Percentiles rank a stretch among this genome's conserved stretches.
These are phyloP conservation scores for Mortierella sp. DNA, from an alignment of 371 early-diverging fungal species.

Conservation along the genomic window DNA sequence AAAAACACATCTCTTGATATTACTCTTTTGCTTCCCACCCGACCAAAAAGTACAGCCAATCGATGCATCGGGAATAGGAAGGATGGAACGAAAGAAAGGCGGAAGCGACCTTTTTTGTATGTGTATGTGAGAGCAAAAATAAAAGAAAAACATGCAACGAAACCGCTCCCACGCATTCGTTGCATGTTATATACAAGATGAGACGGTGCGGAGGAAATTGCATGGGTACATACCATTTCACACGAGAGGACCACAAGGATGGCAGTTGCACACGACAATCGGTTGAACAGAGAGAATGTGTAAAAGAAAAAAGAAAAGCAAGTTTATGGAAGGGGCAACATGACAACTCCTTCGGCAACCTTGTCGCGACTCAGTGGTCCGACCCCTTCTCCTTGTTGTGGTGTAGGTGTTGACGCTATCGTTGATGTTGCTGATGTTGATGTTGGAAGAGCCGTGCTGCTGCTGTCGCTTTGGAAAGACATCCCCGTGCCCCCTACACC, in stretches of 20 bases:
- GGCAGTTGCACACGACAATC: background rate
- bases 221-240: background rate
- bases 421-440: slow-evolving; percentile 14
- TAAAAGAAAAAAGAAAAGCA: background rate
- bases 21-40: slow-evolving; percentile 8
- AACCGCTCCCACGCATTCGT: slow-evolving; percentile 4
- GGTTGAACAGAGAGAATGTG: background rate
- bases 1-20: slow-evolving; percentile 1
- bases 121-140: background rate
- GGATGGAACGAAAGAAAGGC: background rate
- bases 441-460: slow-evolving; percentile 11
- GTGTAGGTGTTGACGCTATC: slow-evolving; percentile 17
- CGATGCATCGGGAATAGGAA: background rate
- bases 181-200: background rate
- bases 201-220: slow-evolving; percentile 10
- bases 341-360: slow-evolving; percentile 34
- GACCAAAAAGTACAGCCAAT: slow-evolving; percentile 3
- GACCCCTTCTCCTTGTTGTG: slow-evolving; percentile 10
- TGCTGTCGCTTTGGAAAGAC: slow-evolving; percentile 38
- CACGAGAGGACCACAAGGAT: background rate
- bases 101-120: slow-evolving; percentile 12
- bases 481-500: slow-evolving; percentile 46
- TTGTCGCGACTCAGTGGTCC: slow-evolving; percentile 40
- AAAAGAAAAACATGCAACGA: background rate
- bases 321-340: slow-evolving; percentile 39